These are phyloP conservation scores for Aureobasidium sp. DNA, from an alignment of 2,329 filamentous ascomycete species.

Conservation along the genomic window DNA sequence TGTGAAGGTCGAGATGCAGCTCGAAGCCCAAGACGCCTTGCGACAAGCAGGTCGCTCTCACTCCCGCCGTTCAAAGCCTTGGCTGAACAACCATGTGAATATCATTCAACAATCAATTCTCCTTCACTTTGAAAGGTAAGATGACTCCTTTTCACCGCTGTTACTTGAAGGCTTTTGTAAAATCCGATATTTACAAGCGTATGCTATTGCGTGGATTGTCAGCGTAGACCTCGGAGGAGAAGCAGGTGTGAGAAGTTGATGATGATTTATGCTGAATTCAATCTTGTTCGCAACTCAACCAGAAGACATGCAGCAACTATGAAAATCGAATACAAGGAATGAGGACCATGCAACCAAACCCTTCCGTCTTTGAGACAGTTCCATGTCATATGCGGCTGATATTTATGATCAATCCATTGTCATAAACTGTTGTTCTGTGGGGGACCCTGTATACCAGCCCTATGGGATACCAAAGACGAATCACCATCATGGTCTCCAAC, in stretches of 20 bases:
- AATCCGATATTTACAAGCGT: too few relatives aligned
- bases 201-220: too few relatives aligned
- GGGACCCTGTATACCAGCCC: background rate
- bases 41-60: background rate
- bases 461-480: background rate
- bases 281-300: too few relatives aligned
- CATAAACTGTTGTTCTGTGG: background rate
- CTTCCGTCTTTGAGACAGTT: background rate
- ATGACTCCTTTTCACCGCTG: background rate
- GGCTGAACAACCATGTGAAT: background rate
- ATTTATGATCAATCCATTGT: background rate
- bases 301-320: background rate
- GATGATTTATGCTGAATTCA: too few relatives aligned
- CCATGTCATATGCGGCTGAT: background rate
- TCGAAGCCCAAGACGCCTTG: background rate
- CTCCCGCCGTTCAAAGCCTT: background rate
- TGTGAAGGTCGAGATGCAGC: background rate
- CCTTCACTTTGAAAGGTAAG: background rate
- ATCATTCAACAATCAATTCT: background rate
- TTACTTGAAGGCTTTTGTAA: too few relatives aligned
- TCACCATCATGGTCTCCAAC: background rate
- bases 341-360: background rate
- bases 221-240: too few relatives aligned
- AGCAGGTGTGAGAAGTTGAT: too few relatives aligned
- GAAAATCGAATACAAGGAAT: background rate